Evolutionary conservation across 108 stramenopile genomes (phyloP).

Genomic region (Cyclotella distinguenda): DNA sequence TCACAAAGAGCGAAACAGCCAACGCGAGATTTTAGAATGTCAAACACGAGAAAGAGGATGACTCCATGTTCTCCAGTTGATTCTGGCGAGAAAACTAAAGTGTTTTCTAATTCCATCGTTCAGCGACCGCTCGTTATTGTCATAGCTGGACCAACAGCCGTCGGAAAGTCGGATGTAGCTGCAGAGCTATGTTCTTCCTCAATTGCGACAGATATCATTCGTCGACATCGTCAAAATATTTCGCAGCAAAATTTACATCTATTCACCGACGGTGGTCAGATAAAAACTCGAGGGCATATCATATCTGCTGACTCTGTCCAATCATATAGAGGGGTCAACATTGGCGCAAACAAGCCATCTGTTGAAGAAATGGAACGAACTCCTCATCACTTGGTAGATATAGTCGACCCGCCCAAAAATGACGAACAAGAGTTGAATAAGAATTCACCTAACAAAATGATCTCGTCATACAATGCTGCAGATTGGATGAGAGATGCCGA

Average conservation of each 20-base stretch:
- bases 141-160: slow-evolving; percentile 91
- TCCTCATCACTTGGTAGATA: slow-evolving; percentile 89
- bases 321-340: slow-evolving; percentile 85
- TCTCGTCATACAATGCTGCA: slow-evolving; percentile 79
- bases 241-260: neutral
- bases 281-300: slow-evolving; percentile 53
- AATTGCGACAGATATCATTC: slow-evolving; percentile 28
- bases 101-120: neutral
- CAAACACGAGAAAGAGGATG: slow-evolving; percentile 9
- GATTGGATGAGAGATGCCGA: slow-evolving; percentile 85
- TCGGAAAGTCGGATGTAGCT: slow-evolving; percentile 90
- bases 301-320: slow-evolving; percentile 95
- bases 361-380: slow-evolving; percentile 67
- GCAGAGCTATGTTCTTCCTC: slow-evolving; percentile 63
- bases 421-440: neutral
- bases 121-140: slow-evolving; percentile 61
- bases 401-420: slow-evolving; percentile 55
- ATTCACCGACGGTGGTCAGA: neutral
- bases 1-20: no score
- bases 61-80: neutral
- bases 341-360: slow-evolving; percentile 96
- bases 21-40: neutral
- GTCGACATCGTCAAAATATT: slow-evolving; percentile 18
- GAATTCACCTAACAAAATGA: neutral
- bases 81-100: neutral